Percentiles rank a stretch among this genome's conserved stretches.
These are phyloP conservation scores for Globisporangium middletonii DNA, from an alignment of 352 stramenopile genomes.

Conservation along the genomic window DNA sequence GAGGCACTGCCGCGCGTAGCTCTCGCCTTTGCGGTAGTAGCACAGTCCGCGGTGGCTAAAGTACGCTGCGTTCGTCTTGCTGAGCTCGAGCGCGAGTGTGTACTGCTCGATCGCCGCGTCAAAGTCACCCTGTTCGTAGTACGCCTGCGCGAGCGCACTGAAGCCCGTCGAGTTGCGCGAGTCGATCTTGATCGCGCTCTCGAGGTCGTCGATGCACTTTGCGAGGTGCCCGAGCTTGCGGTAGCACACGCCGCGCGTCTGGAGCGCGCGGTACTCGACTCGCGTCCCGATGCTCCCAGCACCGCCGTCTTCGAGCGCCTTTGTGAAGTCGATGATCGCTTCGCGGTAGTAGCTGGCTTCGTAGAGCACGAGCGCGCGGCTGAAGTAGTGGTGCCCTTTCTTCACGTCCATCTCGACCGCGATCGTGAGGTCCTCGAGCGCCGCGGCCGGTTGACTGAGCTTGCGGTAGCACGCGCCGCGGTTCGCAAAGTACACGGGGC, in stretches of 20 bases:
- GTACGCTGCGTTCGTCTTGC: slow-evolving; percentile 46
- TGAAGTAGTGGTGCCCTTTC: slow-evolving; percentile 71
- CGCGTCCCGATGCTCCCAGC: slow-evolving; percentile 33
- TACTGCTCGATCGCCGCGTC: slow-evolving; percentile 58
- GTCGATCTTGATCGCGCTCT: slow-evolving; percentile 66
- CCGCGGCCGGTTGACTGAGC: slow-evolving; percentile 43
- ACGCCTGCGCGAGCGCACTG: slow-evolving; percentile 52
- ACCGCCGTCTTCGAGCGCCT: slow-evolving; percentile 54
- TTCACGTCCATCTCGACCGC: slow-evolving; percentile 69
- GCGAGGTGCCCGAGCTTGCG: slow-evolving; percentile 43
- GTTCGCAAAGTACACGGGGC: slow-evolving; percentile 67
- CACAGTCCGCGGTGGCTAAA: slow-evolving; percentile 65
- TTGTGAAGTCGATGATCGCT: slow-evolving; percentile 66
- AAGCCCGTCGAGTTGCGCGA: slow-evolving; percentile 57
- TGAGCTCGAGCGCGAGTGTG: slow-evolving; percentile 58
- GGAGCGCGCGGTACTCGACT: slow-evolving; percentile 61
- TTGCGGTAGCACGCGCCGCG: slow-evolving; percentile 69
- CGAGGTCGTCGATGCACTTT: slow-evolving; percentile 72
- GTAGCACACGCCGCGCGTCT: slow-evolving; percentile 63
- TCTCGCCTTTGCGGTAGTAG: slow-evolving; percentile 58
- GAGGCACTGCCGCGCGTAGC: slow-evolving; percentile 46
- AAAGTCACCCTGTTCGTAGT: slow-evolving; percentile 45
- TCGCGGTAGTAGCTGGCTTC: slow-evolving; percentile 60
- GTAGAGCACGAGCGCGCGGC: slow-evolving; percentile 63
- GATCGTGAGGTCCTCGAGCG: slow-evolving; percentile 62